phyloP scores from a whole-genome alignment of 176 grass and related monocot species.

The Carex myosuroides region DNA sequence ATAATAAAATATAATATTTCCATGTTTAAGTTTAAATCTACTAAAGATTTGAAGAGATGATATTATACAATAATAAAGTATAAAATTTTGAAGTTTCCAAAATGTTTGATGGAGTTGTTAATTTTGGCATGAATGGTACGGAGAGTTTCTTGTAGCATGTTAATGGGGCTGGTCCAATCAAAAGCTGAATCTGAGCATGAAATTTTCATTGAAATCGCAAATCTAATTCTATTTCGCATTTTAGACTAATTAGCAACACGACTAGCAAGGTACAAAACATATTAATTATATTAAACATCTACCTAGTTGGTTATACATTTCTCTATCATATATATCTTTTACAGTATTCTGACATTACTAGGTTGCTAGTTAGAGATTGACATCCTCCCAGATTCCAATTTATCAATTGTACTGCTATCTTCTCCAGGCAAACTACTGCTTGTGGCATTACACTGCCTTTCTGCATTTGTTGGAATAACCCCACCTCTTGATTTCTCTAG shows the following conservation, averaged over 20 bases:
- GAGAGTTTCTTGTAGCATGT: no score
- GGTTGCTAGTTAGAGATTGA: not conserved
- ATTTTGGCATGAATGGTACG: no score
- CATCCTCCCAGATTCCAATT: conserved; percentile 42
- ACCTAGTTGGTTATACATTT: not conserved
- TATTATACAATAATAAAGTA: no score
- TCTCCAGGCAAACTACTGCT: not conserved
- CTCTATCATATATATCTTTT: not conserved
- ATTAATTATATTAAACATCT: not conserved
- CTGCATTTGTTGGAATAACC: conserved; percentile 9
- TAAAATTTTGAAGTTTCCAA: no score
- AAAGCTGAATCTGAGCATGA: no score
- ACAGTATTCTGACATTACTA: not conserved
- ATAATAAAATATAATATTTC: no score
- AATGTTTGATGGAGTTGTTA: no score
- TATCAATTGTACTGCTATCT: conserved; percentile 11
- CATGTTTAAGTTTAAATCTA: no score
- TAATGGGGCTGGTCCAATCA: no score
- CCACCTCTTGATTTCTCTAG: conserved; percentile 28
- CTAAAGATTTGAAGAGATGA: no score
- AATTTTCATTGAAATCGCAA: not conserved
- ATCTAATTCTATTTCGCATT: not conserved
- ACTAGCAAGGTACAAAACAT: not conserved
- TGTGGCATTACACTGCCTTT: conserved; percentile 22
- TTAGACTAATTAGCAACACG: not conserved